phyloP scores from a whole-genome alignment of 106 monocot genomes.

The Posidonia australis region DNA sequence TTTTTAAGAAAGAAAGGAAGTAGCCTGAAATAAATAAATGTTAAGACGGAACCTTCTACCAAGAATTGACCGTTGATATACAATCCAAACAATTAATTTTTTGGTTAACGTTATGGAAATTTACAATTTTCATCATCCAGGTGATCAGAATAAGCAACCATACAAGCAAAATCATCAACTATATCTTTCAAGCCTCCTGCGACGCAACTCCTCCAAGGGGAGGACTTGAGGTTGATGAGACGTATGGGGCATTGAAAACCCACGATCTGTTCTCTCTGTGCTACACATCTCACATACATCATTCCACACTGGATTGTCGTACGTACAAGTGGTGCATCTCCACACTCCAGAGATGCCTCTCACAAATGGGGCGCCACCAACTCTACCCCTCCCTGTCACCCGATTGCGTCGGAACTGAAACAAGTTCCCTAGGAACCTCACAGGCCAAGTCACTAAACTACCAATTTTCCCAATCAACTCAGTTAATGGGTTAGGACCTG shows the following conservation, averaged over 20 bases:
- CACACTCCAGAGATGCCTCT: conserved; percentile 28
- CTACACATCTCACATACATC: conserved; percentile 86
- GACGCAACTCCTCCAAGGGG: conserved; percentile 34
- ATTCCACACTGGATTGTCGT: conserved; percentile 43
- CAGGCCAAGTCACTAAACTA: conserved; percentile 43
- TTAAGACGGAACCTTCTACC: too few species aligned
- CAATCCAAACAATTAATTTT: too few species aligned
- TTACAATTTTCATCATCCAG: background rate
- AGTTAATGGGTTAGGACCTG: conserved; percentile 47
- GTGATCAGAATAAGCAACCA: background rate
- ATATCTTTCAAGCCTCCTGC: conserved; percentile 42
- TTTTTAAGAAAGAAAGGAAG: too few species aligned
- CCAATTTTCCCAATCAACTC: conserved; percentile 23
- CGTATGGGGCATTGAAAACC: background rate
- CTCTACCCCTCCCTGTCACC: conserved; percentile 41
- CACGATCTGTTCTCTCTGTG: conserved; percentile 24
- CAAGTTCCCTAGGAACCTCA: conserved; percentile 27
- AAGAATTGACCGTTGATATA: too few species aligned
- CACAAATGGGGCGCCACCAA: conserved; percentile 10
- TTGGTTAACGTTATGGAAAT: too few species aligned
- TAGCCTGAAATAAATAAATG: too few species aligned
- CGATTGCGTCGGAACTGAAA: conserved; percentile 9
- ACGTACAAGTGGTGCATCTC: conserved; percentile 69
- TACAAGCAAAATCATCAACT: conserved; percentile 4
- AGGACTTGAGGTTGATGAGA: background rate